Percentiles rank a stretch among this genome's conserved stretches.
These are phyloP conservation scores for Populus nigra DNA, from an alignment of 345 rosid genomes.

Conservation along the genomic window DNA sequence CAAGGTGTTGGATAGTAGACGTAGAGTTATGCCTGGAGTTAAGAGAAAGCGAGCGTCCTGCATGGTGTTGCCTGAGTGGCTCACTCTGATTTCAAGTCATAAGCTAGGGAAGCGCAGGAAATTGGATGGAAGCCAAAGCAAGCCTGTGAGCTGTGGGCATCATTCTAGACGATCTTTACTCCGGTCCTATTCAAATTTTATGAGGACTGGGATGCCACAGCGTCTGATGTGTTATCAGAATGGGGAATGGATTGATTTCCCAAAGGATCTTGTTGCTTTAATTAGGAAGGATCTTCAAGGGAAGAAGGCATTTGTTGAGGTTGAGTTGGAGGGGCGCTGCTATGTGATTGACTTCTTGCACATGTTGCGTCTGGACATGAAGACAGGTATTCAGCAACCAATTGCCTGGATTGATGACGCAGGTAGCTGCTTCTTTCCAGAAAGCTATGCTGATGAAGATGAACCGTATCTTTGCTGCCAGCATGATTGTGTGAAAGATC, in stretches of 20 bases:
- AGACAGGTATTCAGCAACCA: slow-evolving; percentile 57
- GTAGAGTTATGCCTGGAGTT: slow-evolving; percentile 28
- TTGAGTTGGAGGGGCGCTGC: slow-evolving; percentile 43
- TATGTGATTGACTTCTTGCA: slow-evolving; percentile 77
- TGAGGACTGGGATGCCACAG: slow-evolving; percentile 58
- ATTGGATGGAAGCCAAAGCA: slow-evolving; percentile 32
- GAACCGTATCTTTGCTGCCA: slow-evolving; percentile 41
- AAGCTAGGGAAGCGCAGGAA: slow-evolving; percentile 53
- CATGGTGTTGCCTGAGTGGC: slow-evolving; percentile 30
- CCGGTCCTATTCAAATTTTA: slow-evolving; percentile 63
- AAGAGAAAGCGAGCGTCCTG: slow-evolving; percentile 52
- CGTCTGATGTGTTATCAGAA: slow-evolving; percentile 72
- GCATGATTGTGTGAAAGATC: slow-evolving; percentile 31
- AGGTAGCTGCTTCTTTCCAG: slow-evolving; percentile 81
- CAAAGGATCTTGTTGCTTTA: slow-evolving; percentile 38
- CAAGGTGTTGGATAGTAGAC: slow-evolving; percentile 26
- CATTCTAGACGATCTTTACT: slow-evolving; percentile 43
- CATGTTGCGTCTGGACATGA: slow-evolving; percentile 65
- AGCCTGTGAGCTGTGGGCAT: slow-evolving; percentile 20
- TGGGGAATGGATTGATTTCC: slow-evolving; percentile 78
- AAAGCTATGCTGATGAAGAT: slow-evolving; percentile 40
- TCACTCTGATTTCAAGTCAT: slow-evolving; percentile 27
- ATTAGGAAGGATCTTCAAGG: slow-evolving; percentile 53
- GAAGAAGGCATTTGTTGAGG: slow-evolving; percentile 64
- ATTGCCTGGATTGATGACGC: slow-evolving; percentile 95